These are phyloP conservation scores for Platismatia glauca DNA, from an alignment of 495 filamentous ascomycete species.

Conservation along the genomic window DNA sequence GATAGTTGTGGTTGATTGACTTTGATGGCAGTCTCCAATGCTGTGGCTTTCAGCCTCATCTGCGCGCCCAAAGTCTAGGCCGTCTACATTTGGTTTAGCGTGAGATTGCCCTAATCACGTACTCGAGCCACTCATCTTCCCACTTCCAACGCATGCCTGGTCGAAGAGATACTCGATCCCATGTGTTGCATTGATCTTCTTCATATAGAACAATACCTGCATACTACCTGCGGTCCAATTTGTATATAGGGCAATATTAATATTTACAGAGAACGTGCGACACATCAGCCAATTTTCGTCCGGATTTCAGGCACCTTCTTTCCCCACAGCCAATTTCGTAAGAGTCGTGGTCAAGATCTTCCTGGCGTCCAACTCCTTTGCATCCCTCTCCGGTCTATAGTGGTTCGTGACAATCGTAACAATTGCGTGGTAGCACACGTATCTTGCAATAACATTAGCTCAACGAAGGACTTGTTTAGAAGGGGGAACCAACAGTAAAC, in stretches of 20 bases:
- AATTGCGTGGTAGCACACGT: slow-evolving; percentile 21
- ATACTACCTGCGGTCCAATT: background rate
- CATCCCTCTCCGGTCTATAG: slow-evolving; percentile 17
- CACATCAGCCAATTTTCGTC: background rate
- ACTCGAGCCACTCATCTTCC: background rate
- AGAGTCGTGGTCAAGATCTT: slow-evolving; percentile 20
- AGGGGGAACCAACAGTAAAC: slow-evolving; percentile 26
- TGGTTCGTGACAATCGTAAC: slow-evolving; percentile 22
- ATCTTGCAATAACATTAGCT: slow-evolving; percentile 17
- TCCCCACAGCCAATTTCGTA: slow-evolving; percentile 7
- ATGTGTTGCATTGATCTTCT: background rate
- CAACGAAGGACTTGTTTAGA: slow-evolving; percentile 13
- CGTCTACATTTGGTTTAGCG: background rate
- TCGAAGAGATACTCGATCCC: background rate
- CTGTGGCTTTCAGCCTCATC: slow-evolving; percentile 1
- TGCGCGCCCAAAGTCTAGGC: background rate
- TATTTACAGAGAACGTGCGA: background rate
- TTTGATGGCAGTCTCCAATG: background rate
- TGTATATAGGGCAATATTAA: background rate
- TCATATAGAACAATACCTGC: background rate
- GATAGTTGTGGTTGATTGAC: background rate
- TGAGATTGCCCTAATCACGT: too few species aligned
- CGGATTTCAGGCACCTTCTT: background rate
- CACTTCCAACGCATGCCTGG: background rate
- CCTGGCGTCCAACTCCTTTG: slow-evolving; percentile 21